Conservation (phyloP, 768 basidiomycete genomes). For the Mycena capillaripes region DNA sequence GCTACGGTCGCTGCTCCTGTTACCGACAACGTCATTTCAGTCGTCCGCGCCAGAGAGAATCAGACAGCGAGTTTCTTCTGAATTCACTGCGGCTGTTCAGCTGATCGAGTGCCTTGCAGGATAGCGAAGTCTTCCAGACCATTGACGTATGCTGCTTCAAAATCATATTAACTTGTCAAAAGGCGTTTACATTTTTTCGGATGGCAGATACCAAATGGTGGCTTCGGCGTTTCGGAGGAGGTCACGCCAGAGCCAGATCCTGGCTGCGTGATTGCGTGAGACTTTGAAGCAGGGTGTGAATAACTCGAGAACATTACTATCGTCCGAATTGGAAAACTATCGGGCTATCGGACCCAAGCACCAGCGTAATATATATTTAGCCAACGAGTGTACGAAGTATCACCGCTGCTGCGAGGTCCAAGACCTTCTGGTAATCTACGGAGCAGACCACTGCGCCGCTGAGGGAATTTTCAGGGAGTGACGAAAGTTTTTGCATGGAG, state of each 20-base stretch:
- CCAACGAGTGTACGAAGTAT: no score
- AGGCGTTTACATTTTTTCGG: neutral
- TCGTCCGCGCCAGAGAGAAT: neutral
- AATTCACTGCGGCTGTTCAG: neutral
- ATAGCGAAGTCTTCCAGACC: neutral
- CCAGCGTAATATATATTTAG: no score
- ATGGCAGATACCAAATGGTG: neutral
- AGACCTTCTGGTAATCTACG: no score
- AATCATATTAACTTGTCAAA: neutral
- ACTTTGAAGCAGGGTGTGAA: no score
- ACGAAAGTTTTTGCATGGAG: no score
- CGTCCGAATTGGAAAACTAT: no score
- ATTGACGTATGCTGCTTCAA: neutral
- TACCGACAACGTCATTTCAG: no score
- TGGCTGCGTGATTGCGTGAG: neutral
- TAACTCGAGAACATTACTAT: neutral
- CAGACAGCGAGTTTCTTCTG: neutral
- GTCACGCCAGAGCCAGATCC: neutral
- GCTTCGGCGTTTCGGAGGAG: neutral
- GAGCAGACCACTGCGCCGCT: no score
- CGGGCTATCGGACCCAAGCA: no score
- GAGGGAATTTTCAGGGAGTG: no score
- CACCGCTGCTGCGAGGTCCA: no score
- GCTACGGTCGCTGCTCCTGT: slow-evolving; percentile 10
- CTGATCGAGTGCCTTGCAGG: neutral